These are phyloP conservation scores for Lunularia cruciata DNA, from an alignment of 225 moss, liverwort and hornwort species.

Conservation along the genomic window DNA sequence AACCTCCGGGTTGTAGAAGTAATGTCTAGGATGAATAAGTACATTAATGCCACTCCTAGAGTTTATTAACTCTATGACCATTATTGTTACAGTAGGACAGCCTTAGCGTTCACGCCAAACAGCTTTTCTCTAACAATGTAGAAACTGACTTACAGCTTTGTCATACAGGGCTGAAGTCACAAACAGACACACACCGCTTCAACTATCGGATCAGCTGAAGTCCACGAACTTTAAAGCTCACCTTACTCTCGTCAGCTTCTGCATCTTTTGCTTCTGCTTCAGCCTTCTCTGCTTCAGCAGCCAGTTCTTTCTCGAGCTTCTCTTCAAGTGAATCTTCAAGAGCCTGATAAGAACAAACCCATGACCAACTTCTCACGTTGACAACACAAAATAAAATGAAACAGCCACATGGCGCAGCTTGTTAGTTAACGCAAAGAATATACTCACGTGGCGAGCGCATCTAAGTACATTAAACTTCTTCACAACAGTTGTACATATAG, in stretches of 20 bases:
- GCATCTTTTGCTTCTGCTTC: slow-evolving; percentile 80
- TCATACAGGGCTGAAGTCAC: too few species aligned
- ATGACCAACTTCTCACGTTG: not conserved
- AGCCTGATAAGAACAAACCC: slow-evolving; percentile 29
- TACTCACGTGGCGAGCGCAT: not conserved
- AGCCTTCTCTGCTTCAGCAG: slow-evolving; percentile 79
- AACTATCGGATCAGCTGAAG: not conserved
- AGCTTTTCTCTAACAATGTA: too few species aligned
- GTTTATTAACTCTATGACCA: too few species aligned
- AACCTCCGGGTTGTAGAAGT: too few species aligned
- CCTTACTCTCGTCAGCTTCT: slow-evolving; percentile 78
- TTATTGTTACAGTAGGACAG: too few species aligned
- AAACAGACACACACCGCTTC: not conserved
- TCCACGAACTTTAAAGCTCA: not conserved
- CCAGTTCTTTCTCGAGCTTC: slow-evolving; percentile 82
- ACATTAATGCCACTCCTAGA: too few species aligned
- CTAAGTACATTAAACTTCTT: too few species aligned
- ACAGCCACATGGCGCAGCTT: not conserved
- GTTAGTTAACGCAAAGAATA: not conserved
- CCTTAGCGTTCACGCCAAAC: too few species aligned
- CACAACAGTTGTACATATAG: too few species aligned
- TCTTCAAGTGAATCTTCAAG: slow-evolving; percentile 96
- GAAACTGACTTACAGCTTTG: too few species aligned
- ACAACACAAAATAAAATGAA: too few species aligned
- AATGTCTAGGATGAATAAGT: too few species aligned